Base-by-base conservation (phyloP, 306 rosid genomes). In the Lupinus albus region DNA sequence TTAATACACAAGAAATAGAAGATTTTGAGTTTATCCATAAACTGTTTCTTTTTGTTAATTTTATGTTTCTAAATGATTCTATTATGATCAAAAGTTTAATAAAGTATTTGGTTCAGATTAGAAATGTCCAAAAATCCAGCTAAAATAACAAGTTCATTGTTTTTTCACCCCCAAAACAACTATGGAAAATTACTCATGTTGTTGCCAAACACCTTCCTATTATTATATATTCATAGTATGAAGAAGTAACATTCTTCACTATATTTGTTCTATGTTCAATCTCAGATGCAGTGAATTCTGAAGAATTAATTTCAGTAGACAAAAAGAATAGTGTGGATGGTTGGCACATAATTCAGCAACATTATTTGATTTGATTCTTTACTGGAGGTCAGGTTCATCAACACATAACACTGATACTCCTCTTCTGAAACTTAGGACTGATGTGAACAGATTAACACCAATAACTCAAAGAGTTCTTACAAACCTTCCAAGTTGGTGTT, bases 401-500 rank as follows among this genome's bases (percentile, higher is more conserved):
- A 32, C 53, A 63, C 42, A 49, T 51, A 63, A 62, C 64, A 36
- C 70, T 14, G 64, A 39, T 16, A 44, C 48, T 55, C 81, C 86
- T 63, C 91, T 90, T 54, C 72, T 93, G 64, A 93, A 88, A 84
- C 88, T 93, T 8, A 78, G 98, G 79, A 93, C 99, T 35, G 99
- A 93, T 60, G 25, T 82, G 32, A 12, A 77, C 70, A 86, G 71
- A 81, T 0, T 80, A 30, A 86, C 99, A 0, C 84, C 94, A 2
- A 78, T 82, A 76, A 82, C 85, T 2, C 69, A 84, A 63, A 66
- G 80, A 49, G 69, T 93, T 67, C 91, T 90, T 48, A 15, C 32
- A 65, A 90, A 88, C 85, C 94, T 93, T 82, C 94, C 96, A 7
- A 35, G 74, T 33, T 90, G 99, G 99, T 88, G 99, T 68, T 84